phyloP scores from a whole-genome alignment of 768 basidiomycete species.

The Tephrocybe sp. region DNA sequence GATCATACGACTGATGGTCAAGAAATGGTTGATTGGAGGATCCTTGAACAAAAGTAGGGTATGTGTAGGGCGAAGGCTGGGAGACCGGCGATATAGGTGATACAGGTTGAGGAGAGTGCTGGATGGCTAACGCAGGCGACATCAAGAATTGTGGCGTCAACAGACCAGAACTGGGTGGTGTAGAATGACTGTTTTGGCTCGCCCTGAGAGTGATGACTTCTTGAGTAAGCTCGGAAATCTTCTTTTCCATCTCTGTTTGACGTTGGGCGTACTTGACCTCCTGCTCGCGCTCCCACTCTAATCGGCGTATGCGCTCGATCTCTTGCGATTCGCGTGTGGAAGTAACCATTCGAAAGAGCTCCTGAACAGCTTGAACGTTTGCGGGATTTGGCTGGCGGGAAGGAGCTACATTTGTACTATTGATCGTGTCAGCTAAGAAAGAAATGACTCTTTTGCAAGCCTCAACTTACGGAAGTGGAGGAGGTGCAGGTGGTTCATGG shows the following conservation, averaged over 20 bases:
- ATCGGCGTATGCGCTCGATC: conserved; percentile 53
- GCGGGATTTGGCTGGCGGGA: conserved; percentile 30
- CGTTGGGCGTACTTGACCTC: conserved; percentile 54
- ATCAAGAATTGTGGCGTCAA: conserved; percentile 28
- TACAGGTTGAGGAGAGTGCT: conserved; percentile 22
- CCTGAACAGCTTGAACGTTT: conserved; percentile 48
- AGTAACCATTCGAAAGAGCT: conserved; percentile 57
- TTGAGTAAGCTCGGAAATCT: conserved; percentile 51
- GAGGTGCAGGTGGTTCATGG: conserved; percentile 35
- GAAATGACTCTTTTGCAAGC: neutral
- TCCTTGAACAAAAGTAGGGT: conserved; percentile 35
- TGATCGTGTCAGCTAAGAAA: neutral
- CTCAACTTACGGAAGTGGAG: conserved; percentile 30
- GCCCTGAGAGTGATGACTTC: conserved; percentile 47
- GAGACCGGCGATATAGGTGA: conserved; percentile 38
- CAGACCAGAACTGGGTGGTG: conserved; percentile 17
- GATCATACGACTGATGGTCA: conserved; percentile 11
- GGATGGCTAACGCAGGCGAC: conserved; percentile 29
- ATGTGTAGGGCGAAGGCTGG: conserved; percentile 26
- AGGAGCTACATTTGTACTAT: conserved; percentile 13
- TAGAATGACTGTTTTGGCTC: conserved; percentile 26
- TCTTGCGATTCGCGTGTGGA: conserved; percentile 59
- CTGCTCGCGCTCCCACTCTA: conserved; percentile 69
- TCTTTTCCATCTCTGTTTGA: conserved; percentile 58
- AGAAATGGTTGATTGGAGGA: conserved; percentile 29